Evolutionary conservation across 768 basidiomycete species (phyloP), one percentile per base, ranked within the genome.

Genomic region (Auriscalpium microsporum): DNA sequence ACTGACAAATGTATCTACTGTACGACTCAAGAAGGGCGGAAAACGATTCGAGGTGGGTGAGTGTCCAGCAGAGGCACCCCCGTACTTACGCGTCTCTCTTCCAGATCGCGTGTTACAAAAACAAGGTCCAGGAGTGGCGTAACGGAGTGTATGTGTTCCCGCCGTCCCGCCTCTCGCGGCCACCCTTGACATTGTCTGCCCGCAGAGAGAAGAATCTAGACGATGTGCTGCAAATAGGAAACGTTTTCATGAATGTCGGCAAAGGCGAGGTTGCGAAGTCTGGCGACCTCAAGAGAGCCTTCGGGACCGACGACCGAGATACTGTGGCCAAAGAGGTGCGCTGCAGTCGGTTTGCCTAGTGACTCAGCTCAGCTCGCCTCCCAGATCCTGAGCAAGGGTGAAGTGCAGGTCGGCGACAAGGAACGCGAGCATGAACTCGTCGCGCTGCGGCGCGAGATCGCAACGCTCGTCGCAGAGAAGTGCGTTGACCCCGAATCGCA

Each of bases 81-180:
- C 3, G 37, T 37, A 9, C 40, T 34, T 16, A 52, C 14, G 19
- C 14, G 21, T 35, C 21, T 35, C 2, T 48, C 4, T 48, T 33
- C 28, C 59, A 87, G 95, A 89, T 99, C 64, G 95, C 96, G 38
- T 96, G 94, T 71, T 99, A 98, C 76, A 95, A 97, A 77, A 99
- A 99, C 72, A 97, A 97, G 72, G 96, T 99, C 28, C 91, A 94
- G 63, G 94, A 96, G 69, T 99, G 86, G 82, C 76, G 96, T 56
- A 91, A 81, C 56, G 94, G 94, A 58, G 88, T 95, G 85, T 91
- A 70, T 67, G 85, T 75, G 33, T 33, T 17, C 54, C 45, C 13
- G 16, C 53, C 6, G 17, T 13, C n/a, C 11, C 34, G n/a, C 23
- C 17, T 11, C n/a, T 23, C n/a, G 19, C 11, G 28, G 45, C 58